Evolutionary conservation across 148 eudicot species (phyloP).

Genomic region (Bassia scoparia): DNA sequence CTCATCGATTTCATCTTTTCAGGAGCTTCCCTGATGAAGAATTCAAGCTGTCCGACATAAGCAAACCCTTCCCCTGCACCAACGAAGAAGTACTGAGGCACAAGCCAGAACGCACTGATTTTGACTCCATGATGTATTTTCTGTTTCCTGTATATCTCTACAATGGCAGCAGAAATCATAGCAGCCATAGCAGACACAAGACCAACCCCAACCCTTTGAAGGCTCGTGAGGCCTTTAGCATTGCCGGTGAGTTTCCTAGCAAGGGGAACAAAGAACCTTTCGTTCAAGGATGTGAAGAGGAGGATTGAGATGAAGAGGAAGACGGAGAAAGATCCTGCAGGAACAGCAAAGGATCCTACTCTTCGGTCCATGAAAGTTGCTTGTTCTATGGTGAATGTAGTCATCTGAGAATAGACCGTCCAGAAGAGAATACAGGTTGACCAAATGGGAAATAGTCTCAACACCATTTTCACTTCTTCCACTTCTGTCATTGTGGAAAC

Average conservation of each 20-base stretch:
- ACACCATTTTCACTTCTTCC: slow-evolving; percentile 93
- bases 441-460: slow-evolving; percentile 87
- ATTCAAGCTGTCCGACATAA: slow-evolving; percentile 93
- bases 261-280: slow-evolving; percentile 60
- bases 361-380: slow-evolving; percentile 88
- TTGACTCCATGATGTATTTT: slow-evolving; percentile 15
- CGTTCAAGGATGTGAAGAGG: slow-evolving; percentile 78
- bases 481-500: slow-evolving; percentile 85
- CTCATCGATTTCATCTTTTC: slow-evolving; percentile 99
- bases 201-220: slow-evolving; percentile 79
- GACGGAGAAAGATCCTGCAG: slow-evolving; percentile 79
- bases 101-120: slow-evolving; percentile 89
- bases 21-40: slow-evolving; percentile 95
- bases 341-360: slow-evolving; percentile 59
- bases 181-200: slow-evolving; percentile 54
- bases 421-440: slow-evolving; percentile 89
- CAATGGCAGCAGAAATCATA: slow-evolving; percentile 66
- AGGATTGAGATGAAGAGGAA: slow-evolving; percentile 83
- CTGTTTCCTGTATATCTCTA: slow-evolving; percentile 62
- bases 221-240: slow-evolving; percentile 66
- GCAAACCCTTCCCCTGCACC: slow-evolving; percentile 99
- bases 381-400: slow-evolving; percentile 93
- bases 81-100: slow-evolving; percentile 84
- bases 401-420: slow-evolving; percentile 99
- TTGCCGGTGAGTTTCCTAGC: slow-evolving; percentile 65